Conservation (phyloP, 192 early-diverging fungal genomes). For the Glomus cerebriforme region DNA sequence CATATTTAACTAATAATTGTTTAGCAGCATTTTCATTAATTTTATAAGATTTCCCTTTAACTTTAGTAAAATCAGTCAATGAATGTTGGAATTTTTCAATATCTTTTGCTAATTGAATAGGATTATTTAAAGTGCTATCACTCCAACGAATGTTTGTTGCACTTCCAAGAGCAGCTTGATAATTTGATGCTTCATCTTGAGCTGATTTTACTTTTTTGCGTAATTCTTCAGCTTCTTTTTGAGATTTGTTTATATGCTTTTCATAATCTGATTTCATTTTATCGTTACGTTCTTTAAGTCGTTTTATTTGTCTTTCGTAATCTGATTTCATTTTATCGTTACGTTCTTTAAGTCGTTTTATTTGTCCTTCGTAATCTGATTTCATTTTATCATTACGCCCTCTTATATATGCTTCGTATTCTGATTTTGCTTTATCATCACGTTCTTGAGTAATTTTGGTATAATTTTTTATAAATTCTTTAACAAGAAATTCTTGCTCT, state of each 20-base stretch:
- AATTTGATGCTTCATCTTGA: background rate
- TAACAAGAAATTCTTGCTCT: background rate
- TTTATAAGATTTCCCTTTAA: constrained; percentile 3
- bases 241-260: background rate
- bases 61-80: constrained; percentile 2
- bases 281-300: background rate
- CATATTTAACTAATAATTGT: constrained; percentile 1
- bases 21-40: constrained; percentile 4
- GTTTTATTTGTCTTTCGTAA: background rate
- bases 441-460: background rate
- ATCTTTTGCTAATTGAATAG: background rate
- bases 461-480: background rate
- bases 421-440: background rate
- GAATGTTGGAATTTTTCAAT: background rate
- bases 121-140: background rate
- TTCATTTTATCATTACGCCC: background rate
- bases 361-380: background rate
- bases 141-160: constrained; percentile 3
- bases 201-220: background rate
- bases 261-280: background rate
- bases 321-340: background rate
- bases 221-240: constrained; percentile 1
- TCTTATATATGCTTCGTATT: background rate
- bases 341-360: background rate
- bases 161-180: constrained; percentile 15